Percentiles rank a stretch among this genome's conserved stretches.
Evolutionary conservation across 2,329 filamentous ascomycete genomes (phyloP).

Genomic region (Fusarium chuoi): DNA sequence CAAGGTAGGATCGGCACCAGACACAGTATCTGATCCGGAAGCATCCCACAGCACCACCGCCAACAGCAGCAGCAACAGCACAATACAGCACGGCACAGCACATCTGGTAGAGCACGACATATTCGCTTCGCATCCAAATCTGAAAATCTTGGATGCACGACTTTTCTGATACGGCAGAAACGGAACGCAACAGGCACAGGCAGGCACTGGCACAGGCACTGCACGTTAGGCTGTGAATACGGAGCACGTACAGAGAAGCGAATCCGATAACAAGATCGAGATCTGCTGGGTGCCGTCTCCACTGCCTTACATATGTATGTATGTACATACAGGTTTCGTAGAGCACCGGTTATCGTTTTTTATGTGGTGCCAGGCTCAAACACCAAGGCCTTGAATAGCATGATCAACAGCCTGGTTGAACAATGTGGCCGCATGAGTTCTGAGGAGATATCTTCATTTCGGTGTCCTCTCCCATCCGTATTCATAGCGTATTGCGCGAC

Average conservation of each 20-base stretch:
- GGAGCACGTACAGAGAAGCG: not conserved
- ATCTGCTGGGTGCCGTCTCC: constrained; percentile 26
- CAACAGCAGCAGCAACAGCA: not conserved
- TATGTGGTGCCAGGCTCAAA: not conserved
- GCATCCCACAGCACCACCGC: constrained; percentile 9
- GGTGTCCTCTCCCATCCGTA: not conserved
- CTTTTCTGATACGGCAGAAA: constrained; percentile 5
- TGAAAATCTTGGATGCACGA: constrained; percentile 6
- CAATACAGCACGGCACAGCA: not conserved
- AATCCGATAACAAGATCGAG: constrained; percentile 28
- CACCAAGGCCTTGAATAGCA: constrained; percentile 12
- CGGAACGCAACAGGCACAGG: not conserved
- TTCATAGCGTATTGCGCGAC: constrained; percentile 1
- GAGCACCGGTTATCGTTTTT: constrained; percentile 6
- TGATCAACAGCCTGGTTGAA: constrained; percentile 17
- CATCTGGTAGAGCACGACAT: constrained; percentile 4
- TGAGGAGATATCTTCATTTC: not conserved
- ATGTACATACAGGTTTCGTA: constrained; percentile 6
- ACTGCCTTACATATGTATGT: constrained; percentile 13
- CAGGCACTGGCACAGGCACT: not conserved
- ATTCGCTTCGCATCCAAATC: constrained; percentile 15
- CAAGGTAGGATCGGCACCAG: constrained; percentile 21
- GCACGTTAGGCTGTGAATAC: not conserved
- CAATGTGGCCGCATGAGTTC: constrained; percentile 17
- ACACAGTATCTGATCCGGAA: constrained; percentile 25